Conservation (phyloP, 164 flowering plant genomes). For the Taxillus chinensis region DNA sequence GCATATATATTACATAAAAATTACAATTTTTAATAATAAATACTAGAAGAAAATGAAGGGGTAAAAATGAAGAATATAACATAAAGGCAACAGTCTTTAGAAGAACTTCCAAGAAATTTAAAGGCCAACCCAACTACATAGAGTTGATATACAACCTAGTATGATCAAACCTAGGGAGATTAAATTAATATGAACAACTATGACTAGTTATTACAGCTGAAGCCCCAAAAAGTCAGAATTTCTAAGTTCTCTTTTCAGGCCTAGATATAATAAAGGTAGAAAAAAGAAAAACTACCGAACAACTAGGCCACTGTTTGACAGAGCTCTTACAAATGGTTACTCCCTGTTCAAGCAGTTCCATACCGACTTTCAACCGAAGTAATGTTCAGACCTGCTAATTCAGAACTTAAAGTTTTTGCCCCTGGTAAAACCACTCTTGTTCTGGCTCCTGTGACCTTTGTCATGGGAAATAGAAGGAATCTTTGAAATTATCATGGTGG, state of each 20-base stretch:
- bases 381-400: not conserved
- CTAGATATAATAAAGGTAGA: not conserved
- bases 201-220: not conserved
- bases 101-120: not conserved
- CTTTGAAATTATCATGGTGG: slow-evolving; percentile 42
- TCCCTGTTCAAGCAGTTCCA: too few species aligned
- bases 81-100: too few species aligned
- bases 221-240: not conserved
- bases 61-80: too few species aligned
- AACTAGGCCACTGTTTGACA: too few species aligned
- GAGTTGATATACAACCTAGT: too few species aligned
- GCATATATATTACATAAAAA: too few species aligned
- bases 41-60: too few species aligned
- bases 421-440: slow-evolving; percentile 17
- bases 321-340: too few species aligned
- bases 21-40: too few species aligned
- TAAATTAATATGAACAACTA: not conserved
- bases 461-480: slow-evolving; percentile 44
- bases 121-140: too few species aligned
- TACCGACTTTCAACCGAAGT: too few species aligned
- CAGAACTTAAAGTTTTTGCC: slow-evolving; percentile 15
- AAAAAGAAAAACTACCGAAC: not conserved
- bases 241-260: not conserved
- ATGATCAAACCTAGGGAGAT: too few species aligned
- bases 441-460: slow-evolving; percentile 30